phyloP scores from a whole-genome alignment of 2,329 filamentous ascomycete genomes.

The Aquanectria penicillioides region DNA sequence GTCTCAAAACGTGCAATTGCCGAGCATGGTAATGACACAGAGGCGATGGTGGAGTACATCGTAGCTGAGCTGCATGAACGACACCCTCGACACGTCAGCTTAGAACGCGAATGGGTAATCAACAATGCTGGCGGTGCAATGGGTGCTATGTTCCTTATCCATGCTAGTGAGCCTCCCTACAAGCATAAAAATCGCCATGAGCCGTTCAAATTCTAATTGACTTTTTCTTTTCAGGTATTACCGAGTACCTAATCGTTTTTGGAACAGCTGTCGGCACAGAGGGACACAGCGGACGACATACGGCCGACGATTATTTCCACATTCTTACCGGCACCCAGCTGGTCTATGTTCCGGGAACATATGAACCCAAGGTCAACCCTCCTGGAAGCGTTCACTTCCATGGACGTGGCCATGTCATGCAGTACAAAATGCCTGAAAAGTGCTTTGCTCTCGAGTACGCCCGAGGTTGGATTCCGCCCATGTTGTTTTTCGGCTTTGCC shows the following conservation, averaged over 20 bases:
- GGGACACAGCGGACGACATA: slow-evolving; percentile 88
- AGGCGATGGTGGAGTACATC: slow-evolving; percentile 74
- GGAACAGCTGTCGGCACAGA: slow-evolving; percentile 86
- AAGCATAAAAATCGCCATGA: neutral
- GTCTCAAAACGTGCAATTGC: slow-evolving; percentile 73
- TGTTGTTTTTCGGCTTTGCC: slow-evolving; percentile 90
- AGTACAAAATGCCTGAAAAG: slow-evolving; percentile 81
- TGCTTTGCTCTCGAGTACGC: slow-evolving; percentile 89
- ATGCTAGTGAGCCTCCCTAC: slow-evolving; percentile 71
- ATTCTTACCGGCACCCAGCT: slow-evolving; percentile 83
- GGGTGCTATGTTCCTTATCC: slow-evolving; percentile 91
- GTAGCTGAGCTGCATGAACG: slow-evolving; percentile 70
- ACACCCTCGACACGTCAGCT: slow-evolving; percentile 67
- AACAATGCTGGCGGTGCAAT: slow-evolving; percentile 93
- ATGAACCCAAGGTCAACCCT: slow-evolving; percentile 75
- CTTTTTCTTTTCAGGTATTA: slow-evolving; percentile 73
- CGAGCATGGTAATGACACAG: slow-evolving; percentile 79
- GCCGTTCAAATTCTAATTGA: slow-evolving; percentile 6
- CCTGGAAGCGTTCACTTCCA: slow-evolving; percentile 78
- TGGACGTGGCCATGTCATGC: slow-evolving; percentile 76
- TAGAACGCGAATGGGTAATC: slow-evolving; percentile 85
- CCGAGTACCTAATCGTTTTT: slow-evolving; percentile 91
- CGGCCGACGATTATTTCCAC: slow-evolving; percentile 96
- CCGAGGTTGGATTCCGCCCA: slow-evolving; percentile 89
- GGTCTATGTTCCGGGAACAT: slow-evolving; percentile 76